Conservation (phyloP, 2,329 filamentous ascomycete species). For the Epichloe brachyelytri region DNA sequence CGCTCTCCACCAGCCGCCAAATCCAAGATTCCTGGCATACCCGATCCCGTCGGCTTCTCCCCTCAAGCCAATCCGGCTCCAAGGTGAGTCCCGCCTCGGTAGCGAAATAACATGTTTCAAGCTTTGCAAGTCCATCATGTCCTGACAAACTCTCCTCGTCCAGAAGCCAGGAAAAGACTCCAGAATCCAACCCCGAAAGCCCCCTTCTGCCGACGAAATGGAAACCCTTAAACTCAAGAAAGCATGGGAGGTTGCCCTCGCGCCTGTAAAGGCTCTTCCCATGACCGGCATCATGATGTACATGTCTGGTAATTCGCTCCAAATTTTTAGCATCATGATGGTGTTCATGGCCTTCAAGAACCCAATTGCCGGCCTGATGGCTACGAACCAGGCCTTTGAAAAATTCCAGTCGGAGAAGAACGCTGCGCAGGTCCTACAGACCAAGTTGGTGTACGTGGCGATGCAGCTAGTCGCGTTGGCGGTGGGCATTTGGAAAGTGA, state of each 20-base stretch:
- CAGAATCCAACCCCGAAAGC: constrained; percentile 43
- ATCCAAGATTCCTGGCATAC: constrained; percentile 53
- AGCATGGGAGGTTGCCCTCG: constrained; percentile 93
- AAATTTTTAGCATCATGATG: constrained; percentile 99
- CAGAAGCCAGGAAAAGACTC: constrained; percentile 39
- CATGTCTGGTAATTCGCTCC: constrained; percentile 96
- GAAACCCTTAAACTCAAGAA: constrained; percentile 96
- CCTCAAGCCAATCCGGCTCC: constrained; percentile 38
- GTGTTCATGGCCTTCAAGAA: constrained; percentile 98
- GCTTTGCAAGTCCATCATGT: background rate
- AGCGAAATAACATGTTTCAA: background rate
- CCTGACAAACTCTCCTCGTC: constrained; percentile 1
- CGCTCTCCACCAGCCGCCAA: constrained; percentile 54
- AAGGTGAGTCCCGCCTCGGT: constrained; percentile 33
- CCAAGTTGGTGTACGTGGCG: constrained; percentile 76
- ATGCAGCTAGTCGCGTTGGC: constrained; percentile 78
- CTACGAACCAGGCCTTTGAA: constrained; percentile 78
- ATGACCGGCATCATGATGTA: constrained; percentile 99
- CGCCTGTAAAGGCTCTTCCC: constrained; percentile 82
- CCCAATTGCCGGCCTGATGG: constrained; percentile 71
- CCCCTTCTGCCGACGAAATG: constrained; percentile 71
- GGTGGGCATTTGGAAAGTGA: constrained; percentile 91
- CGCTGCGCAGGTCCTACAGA: constrained; percentile 57
- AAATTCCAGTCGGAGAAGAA: constrained; percentile 79
- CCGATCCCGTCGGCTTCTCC: constrained; percentile 78